Evolutionary conservation across 2,329 filamentous ascomycete species (phyloP), one percentile per base, ranked within the genome.

Genomic region (Cladophialophora exuberans): DNA sequence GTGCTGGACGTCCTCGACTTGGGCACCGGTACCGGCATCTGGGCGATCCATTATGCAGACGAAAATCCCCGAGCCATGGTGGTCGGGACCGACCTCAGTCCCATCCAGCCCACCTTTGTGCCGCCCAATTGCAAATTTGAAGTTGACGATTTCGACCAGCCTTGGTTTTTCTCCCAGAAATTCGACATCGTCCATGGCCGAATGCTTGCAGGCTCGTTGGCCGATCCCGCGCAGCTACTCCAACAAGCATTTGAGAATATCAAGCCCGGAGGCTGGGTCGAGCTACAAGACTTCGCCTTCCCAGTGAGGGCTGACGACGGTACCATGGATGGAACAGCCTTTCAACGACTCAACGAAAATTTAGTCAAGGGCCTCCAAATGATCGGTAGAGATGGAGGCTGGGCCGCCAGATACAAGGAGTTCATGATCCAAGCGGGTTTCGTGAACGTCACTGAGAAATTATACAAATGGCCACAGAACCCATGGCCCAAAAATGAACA

Each of bases 161-260:
- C 75, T 2, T 85, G 82, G 82, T 66, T 82, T 15, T 76, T 82
- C 56, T 61, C 66, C 2, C 76, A 82, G 54, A 74, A 80, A 47
- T 85, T 84, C 52, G 82, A 86, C 65, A 83, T 83, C 54, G 77
- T 86, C 38, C 83, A 85, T 63, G 76, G 79, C n/a, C 75, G 83
- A 4, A 77, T 81, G 49, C 79, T 80, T 1, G 78, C 79, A 10
- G 77, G 80, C 72, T 79, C 77, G 2, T 79, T 85, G 54, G 78
- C 74, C 43, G 75, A 85, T 62, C 85, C 81, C 81, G 73, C 73
- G 3, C 46, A 20, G 15, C 46, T 64, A 23, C 51, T 62, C 33
- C 22, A 45, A 6, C 54, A 58, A 33, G 56, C 64, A 41, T 63
- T 63, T 31, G 46, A 61, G 1, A 59, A 64, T 35, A 61, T 58